phyloP scores from a whole-genome alignment of 148 eudicot species.

The Arbutus unedo region DNA sequence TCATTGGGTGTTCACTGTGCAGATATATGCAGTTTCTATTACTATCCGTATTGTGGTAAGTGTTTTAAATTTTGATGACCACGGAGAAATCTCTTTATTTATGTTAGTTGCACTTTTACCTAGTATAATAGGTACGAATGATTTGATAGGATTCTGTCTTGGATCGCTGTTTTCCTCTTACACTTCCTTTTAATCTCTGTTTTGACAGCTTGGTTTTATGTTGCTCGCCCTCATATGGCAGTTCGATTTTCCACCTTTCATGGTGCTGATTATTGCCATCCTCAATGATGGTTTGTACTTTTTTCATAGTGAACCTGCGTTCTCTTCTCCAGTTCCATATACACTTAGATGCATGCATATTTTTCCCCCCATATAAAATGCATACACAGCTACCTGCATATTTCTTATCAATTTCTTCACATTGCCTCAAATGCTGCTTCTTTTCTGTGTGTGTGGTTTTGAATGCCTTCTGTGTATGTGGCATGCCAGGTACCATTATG shows the following conservation, averaged over 20 bases:
- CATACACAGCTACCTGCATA: neutral
- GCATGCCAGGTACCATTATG: constrained; percentile 49
- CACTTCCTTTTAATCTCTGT: neutral
- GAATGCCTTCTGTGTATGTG: neutral
- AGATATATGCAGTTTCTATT: constrained; percentile 68
- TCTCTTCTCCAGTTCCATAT: neutral
- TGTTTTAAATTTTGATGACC: constrained; percentile 14
- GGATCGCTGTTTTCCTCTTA: constrained; percentile 5
- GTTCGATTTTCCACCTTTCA: constrained; percentile 54
- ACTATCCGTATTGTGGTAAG: constrained; percentile 73
- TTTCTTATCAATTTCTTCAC: neutral
- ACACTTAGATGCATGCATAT: neutral
- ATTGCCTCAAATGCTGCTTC: neutral
- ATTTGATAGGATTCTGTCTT: neutral
- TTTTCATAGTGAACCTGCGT: neutral
- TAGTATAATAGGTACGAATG: neutral
- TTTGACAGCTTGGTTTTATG: constrained; percentile 45
- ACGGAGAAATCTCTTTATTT: neutral
- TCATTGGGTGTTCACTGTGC: constrained; percentile 22
- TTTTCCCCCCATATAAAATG: neutral
- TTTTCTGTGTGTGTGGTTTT: neutral
- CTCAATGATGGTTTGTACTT: constrained; percentile 39
- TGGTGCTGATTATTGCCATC: constrained; percentile 59
- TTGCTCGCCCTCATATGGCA: constrained; percentile 50
- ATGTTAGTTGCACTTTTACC: neutral